phyloP scores from a whole-genome alignment of 2,329 filamentous ascomycete species.

The Pseudogymnoascus sp. region DNA sequence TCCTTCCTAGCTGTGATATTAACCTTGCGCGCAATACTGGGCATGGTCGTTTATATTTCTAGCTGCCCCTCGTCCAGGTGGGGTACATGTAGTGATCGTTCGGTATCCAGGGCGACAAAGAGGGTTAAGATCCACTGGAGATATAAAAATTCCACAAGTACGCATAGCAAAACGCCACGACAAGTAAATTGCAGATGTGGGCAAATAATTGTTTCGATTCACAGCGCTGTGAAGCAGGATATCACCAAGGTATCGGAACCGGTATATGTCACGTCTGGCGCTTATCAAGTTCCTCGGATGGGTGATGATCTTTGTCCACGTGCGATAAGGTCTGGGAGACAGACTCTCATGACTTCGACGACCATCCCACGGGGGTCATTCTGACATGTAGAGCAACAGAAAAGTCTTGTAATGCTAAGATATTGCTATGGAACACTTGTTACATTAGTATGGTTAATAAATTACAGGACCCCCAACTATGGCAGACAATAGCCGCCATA shows the following conservation, averaged over 20 bases:
- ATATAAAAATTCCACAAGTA: neutral
- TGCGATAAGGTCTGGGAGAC: neutral
- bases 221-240: neutral
- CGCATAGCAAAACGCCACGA: neutral
- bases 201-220: neutral
- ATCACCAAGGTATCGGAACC: neutral
- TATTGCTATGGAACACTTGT: too few species aligned
- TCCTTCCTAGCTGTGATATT: slow-evolving; percentile 28
- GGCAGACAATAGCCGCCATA: too few species aligned
- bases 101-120: neutral
- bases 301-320: neutral
- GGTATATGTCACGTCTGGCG: neutral
- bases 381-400: too few species aligned
- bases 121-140: neutral
- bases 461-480: too few species aligned
- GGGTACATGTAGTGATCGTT: neutral
- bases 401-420: too few species aligned
- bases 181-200: neutral
- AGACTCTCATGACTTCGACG: too few species aligned
- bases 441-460: too few species aligned
- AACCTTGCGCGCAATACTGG: slow-evolving; percentile 28
- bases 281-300: slow-evolving; percentile 1
- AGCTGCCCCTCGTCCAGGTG: neutral
- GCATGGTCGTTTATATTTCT: slow-evolving; percentile 21
- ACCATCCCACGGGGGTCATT: too few species aligned